phyloP scores from a whole-genome alignment of 148 eudicot species.

The Vaccinium myrtillus region DNA sequence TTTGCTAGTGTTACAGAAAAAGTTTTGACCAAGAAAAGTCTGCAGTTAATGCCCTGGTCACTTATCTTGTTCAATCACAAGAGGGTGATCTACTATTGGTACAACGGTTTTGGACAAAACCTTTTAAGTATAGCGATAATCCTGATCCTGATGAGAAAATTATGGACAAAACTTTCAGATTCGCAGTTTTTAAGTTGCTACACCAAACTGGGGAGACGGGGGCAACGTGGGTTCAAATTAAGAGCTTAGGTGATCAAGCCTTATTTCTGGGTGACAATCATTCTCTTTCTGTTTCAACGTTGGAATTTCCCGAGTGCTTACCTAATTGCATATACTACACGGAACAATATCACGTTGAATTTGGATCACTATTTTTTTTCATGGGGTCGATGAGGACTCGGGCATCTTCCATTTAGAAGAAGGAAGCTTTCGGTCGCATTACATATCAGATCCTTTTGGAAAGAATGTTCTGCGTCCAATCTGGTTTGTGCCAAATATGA shows the following conservation, averaged over 20 bases:
- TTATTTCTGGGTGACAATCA: conserved; percentile 7
- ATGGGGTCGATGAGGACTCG: conserved; percentile 5
- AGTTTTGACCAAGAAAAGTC: too few species aligned
- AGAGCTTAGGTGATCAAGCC: conserved; percentile 2
- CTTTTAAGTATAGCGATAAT: too few species aligned
- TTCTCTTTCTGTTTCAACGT: neutral
- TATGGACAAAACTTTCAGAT: neutral
- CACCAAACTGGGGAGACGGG: neutral
- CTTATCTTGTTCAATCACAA: conserved; percentile 18
- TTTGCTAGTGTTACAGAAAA: neutral
- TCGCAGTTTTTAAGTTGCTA: neutral
- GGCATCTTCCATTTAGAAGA: conserved; percentile 13
- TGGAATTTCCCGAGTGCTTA: neutral
- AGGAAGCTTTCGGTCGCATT: neutral
- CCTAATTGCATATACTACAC: conserved; percentile 7
- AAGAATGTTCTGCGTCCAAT: neutral
- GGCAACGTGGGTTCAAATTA: conserved; percentile 5
- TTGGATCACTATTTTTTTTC: neutral
- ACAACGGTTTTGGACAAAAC: neutral
- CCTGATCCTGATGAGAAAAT: too few species aligned
- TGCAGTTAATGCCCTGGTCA: neutral
- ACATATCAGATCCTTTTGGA: neutral
- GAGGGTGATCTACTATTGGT: conserved; percentile 11
- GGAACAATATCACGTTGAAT: neutral
- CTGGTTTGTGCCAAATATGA: neutral